phyloP scores from a whole-genome alignment of 306 rosid genomes.

The Glycine latifolia region DNA sequence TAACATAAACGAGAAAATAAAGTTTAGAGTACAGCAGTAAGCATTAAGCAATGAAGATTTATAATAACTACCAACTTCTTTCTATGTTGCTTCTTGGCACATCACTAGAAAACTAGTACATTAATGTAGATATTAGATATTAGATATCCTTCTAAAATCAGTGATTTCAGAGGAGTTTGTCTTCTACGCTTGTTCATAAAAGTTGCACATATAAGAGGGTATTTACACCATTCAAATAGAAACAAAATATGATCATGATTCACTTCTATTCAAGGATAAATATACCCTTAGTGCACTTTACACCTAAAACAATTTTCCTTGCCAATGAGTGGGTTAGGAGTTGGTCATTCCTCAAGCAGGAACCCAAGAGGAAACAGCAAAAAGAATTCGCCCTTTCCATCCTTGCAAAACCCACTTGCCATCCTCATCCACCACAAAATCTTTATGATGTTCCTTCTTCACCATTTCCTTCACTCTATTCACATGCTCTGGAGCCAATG shows the following conservation, averaged over 20 bases:
- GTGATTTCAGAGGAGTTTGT: not conserved
- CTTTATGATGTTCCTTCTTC: constrained; percentile 67
- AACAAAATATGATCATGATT: not conserved
- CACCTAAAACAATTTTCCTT: not conserved
- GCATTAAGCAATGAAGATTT: constrained; percentile 8
- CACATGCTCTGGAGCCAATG: constrained; percentile 57
- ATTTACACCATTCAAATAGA: constrained; percentile 1
- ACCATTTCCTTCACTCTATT: constrained; percentile 64
- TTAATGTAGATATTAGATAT: not conserved
- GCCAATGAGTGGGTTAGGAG: not conserved
- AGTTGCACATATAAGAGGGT: constrained; percentile 23
- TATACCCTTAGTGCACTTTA: not conserved
- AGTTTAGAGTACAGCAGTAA: not conserved
- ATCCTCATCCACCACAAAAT: constrained; percentile 68
- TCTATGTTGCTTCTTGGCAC: not conserved
- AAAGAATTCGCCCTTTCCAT: constrained; percentile 78
- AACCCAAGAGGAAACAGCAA: constrained; percentile 75
- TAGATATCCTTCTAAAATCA: not conserved
- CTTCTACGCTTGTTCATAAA: constrained; percentile 1
- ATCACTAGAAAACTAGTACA: not conserved
- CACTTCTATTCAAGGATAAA: not conserved
- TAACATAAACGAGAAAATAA: not conserved
- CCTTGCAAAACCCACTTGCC: constrained; percentile 83
- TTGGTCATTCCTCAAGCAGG: constrained; percentile 52
- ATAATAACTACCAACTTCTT: not conserved